A percentile compares a stretch with the other conserved stretches of the same genome.
Conservation (phyloP, 192 early-diverging fungal species). For the Dissophora globulifera region DNA sequence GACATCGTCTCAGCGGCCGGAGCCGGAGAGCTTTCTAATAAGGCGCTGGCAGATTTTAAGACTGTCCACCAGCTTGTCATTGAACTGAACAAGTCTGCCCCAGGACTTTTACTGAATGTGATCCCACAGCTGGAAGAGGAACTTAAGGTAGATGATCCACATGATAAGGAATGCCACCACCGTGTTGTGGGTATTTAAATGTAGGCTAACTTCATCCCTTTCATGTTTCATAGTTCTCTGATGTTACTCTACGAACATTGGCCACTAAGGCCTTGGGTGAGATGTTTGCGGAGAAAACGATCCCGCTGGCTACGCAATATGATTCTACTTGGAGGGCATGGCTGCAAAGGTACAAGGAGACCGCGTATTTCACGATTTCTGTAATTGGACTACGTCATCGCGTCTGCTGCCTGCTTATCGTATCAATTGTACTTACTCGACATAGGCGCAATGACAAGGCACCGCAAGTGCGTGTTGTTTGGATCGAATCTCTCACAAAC, state of each 20-base stretch:
- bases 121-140: constrained; percentile 96
- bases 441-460: constrained; percentile 79
- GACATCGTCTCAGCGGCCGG: constrained; percentile 76
- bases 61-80: constrained; percentile 83
- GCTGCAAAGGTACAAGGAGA: constrained; percentile 83
- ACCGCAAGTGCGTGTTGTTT: constrained; percentile 73
- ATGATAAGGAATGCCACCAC: no score
- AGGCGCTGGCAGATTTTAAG: constrained; percentile 67
- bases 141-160: constrained; percentile 78
- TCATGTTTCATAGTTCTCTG: constrained; percentile 62
- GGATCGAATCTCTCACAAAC: constrained; percentile 72
- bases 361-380: no score
- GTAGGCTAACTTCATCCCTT: no score
- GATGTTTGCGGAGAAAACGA: constrained; percentile 87
- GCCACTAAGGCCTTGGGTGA: constrained; percentile 84
- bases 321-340: constrained; percentile 87
- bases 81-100: constrained; percentile 80
- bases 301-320: constrained; percentile 76
- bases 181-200: no score
- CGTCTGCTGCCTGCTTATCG: neutral
- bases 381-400: no score
- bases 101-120: constrained; percentile 85
- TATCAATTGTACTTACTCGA: neutral
- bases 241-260: constrained; percentile 77
- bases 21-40: constrained; percentile 52